Base-by-base conservation (phyloP, 768 basidiomycete genomes). In the Leccinum uliginosum region DNA sequence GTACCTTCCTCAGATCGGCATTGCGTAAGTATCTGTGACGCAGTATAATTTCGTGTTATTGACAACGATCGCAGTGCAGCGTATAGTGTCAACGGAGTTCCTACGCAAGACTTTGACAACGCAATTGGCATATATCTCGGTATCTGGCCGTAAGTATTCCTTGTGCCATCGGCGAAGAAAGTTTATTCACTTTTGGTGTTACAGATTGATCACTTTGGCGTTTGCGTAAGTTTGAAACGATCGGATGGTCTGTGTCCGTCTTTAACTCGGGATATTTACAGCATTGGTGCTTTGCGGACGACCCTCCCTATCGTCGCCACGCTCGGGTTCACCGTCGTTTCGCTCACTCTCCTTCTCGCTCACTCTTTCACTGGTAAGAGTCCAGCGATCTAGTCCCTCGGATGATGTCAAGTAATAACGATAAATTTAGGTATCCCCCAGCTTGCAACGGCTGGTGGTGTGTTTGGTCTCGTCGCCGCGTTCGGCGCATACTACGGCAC, bases 401-500 rank as follows among this genome's bases (percentile, higher is more conserved):
- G 27, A 50, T 17, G 38, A 47, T 30, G 32, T 15, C n/a, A 32
- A n/a, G 35, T 29, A 12, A 34, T 40, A 49, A 51, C 11, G 11
- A 43, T 21, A 51, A 30, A 5, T 17, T 5, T 26, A 68, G 67
- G 66, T 7, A 68, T 57, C 35, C 0, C 63, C 0, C 64, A 65
- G 14, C 54, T 70, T 4, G 66, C 65, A 24, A 70, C 69, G 3
- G 67, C 58, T 8, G 69, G 69, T 56, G 69, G 69, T 52, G 58
- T 53, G 11, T 50, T 71, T 21, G 67, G 67, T 49, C 15, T 71
- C 45, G 23, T 69, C 26, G 67, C 69, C 11, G 53, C 67, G 9
- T 68, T 64, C 10, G 67, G 69, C 10, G 65, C 68, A 53, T 71
- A 67, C 67, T 69, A 71, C 15, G 67, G 60, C 4, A 56, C 67